A percentile compares a stretch with the other conserved stretches of the same genome.
phyloP scores from a whole-genome alignment of 495 filamentous ascomycete genomes.

The Penicillium taxi region DNA sequence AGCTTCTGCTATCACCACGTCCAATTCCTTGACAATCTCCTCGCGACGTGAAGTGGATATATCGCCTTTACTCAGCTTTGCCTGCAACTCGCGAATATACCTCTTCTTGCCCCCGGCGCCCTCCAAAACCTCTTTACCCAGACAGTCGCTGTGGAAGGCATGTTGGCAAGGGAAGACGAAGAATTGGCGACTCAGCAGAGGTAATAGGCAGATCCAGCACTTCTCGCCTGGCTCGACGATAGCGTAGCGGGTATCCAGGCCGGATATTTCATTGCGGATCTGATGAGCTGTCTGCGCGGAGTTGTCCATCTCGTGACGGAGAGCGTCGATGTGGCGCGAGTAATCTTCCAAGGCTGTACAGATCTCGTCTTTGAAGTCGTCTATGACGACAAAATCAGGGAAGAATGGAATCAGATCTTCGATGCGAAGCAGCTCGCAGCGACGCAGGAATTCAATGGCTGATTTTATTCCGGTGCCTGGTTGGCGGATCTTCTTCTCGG shows the following conservation, averaged over 20 bases:
- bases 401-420: slow-evolving; percentile 98
- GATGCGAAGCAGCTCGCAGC: slow-evolving; percentile 85
- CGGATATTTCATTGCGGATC: slow-evolving; percentile 78
- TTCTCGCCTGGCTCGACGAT: slow-evolving; percentile 95
- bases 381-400: slow-evolving; percentile 97
- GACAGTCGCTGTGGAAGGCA: slow-evolving; percentile 90
- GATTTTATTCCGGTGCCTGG: slow-evolving; percentile 77
- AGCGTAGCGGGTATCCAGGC: slow-evolving; percentile 79
- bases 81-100: slow-evolving; percentile 78
- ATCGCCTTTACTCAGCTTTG: slow-evolving; percentile 64
- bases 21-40: slow-evolving; percentile 77
- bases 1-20: slow-evolving; percentile 71
- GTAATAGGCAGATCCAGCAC: slow-evolving; percentile 80
- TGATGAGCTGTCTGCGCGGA: slow-evolving; percentile 76
- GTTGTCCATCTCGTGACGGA: slow-evolving; percentile 97
- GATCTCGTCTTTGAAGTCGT: slow-evolving; percentile 98
- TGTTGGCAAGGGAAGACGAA: slow-evolving; percentile 99
- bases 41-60: slow-evolving; percentile 61
- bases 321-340: slow-evolving; percentile 72
- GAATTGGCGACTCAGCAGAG: slow-evolving; percentile 81
- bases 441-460: slow-evolving; percentile 87
- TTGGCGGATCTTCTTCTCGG: slow-evolving; percentile 82
- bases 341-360: slow-evolving; percentile 90
- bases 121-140: slow-evolving; percentile 75
- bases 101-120: slow-evolving; percentile 62